phyloP scores from a whole-genome alignment of 140 eudicot species.

The Anethum foeniculum region DNA sequence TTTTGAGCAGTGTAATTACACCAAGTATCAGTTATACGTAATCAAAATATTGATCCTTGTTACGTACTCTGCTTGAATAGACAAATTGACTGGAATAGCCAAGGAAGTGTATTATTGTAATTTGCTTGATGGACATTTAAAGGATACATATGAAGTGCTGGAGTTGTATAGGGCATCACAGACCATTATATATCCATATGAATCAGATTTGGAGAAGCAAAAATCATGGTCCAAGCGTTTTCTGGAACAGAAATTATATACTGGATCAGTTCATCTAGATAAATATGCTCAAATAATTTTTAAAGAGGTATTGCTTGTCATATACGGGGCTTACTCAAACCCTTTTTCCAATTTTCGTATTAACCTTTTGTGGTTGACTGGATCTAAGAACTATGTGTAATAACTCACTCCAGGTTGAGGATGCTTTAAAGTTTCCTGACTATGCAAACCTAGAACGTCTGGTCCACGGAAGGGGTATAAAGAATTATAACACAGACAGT shows the following conservation, averaged over 20 bases:
- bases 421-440: constrained; percentile 50
- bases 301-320: constrained; percentile 39
- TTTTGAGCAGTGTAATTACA: background rate
- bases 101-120: constrained; percentile 20
- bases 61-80: constrained; percentile 21
- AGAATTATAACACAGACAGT: constrained; percentile 36
- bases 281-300: constrained; percentile 20
- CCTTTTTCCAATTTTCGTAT: background rate
- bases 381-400: background rate
- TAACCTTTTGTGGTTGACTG: background rate
- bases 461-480: constrained; percentile 50
- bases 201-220: constrained; percentile 34
- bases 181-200: constrained; percentile 35
- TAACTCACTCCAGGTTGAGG: constrained; percentile 41
- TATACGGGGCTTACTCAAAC: background rate
- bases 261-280: constrained; percentile 25
- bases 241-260: constrained; percentile 24
- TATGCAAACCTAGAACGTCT: constrained; percentile 48
- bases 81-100: constrained; percentile 28
- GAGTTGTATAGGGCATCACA: constrained; percentile 64
- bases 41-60: background rate
- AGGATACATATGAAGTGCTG: constrained; percentile 39
- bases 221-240: constrained; percentile 27
- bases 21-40: background rate
- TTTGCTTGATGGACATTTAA: constrained; percentile 30